Base-by-base conservation (phyloP, 2,329 filamentous ascomycete species). In the Truncatella angustata region DNA sequence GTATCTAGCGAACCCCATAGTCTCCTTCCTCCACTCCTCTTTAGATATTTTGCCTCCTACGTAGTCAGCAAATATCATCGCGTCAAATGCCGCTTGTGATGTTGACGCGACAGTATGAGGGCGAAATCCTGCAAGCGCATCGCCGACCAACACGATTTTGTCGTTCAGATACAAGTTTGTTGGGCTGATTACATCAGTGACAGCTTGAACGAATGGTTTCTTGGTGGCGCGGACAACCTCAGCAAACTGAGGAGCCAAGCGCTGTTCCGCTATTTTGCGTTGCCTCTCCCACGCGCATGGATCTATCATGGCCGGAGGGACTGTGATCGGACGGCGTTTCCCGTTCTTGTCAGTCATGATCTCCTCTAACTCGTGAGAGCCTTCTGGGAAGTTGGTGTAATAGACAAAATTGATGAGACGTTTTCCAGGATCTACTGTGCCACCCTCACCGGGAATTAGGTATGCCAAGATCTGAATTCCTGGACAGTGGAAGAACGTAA, bases 341-440 rank as follows among this genome's bases (percentile, higher is more conserved):
- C 69, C 68, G 32, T 69, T 32, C 40, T 47, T 52, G 43, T 70
- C 69, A 4, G 68, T 71, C 56, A 71, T 63, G 36, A 71, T 65
- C 42, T 67, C 61, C 35, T 67, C 63, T 2, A 70, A 52, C 44
- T 64, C 64, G 1, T 56, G 6, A 0, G 67, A 70, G 3, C 60
- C 63, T 39, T 61, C 64, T n/a, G 68, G 60, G 49, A 70, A 69
- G 50, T 74, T 73, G 52, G 66, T 66, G 56, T 77, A 77, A 63
- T 72, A 78, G 14, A 77, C 73, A 60, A 70, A 76, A 56, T 75
- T 78, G 48, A 75, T 65, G 12, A 72, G 68, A 0, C 73, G 66
- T 18, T 69, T 53, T 3, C 72, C 73, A 0, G 63, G 67, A 43
- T 69, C 63, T 4, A 74, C 57, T 2, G 64, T 66, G 2, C 74